These are phyloP conservation scores for Monosporozyma yasuniensis DNA, from an alignment of 805 yeast species.

Conservation along the genomic window DNA sequence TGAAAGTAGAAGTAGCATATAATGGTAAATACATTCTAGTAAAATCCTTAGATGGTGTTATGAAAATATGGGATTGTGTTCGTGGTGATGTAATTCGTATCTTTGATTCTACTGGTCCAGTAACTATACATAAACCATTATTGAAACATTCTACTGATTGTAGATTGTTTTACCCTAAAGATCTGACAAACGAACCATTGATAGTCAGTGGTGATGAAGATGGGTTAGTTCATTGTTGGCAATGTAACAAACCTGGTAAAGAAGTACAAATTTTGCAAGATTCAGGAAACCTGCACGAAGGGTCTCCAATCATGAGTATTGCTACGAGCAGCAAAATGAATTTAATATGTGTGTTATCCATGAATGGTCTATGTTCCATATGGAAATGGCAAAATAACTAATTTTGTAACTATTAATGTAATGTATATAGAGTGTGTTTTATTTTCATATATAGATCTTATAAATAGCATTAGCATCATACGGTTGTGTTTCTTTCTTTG, in stretches of 20 bases:
- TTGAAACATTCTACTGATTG: not conserved
- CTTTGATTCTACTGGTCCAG: conserved; percentile 24
- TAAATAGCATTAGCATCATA: not conserved
- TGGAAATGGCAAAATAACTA: conserved; percentile 19
- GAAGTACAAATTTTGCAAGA: not conserved
- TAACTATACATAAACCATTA: conserved; percentile 2
- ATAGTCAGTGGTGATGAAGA: conserved; percentile 25
- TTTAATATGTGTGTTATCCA: conserved; percentile 20
- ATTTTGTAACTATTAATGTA: conserved; percentile 12
- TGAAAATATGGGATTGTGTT: conserved; percentile 82
- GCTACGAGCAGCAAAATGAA: not conserved
- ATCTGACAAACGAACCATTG: conserved; percentile 7
- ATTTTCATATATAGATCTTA: not conserved
- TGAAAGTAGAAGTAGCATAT: conserved; percentile 63
- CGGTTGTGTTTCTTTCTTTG: not conserved
- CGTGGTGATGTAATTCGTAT: conserved; percentile 74
- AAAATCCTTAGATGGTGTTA: conserved; percentile 68
- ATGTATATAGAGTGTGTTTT: conserved; percentile 1
- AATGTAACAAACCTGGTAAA: not conserved
- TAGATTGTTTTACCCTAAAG: not conserved
- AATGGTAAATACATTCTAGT: conserved; percentile 74
- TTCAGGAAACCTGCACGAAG: not conserved
- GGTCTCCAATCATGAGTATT: conserved; percentile 2
- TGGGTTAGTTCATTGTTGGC: conserved; percentile 24
- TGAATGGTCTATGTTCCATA: conserved; percentile 22